Evolutionary conservation across 768 basidiomycete species (phyloP).

Genomic region (Leucocoprinus leucothites): DNA sequence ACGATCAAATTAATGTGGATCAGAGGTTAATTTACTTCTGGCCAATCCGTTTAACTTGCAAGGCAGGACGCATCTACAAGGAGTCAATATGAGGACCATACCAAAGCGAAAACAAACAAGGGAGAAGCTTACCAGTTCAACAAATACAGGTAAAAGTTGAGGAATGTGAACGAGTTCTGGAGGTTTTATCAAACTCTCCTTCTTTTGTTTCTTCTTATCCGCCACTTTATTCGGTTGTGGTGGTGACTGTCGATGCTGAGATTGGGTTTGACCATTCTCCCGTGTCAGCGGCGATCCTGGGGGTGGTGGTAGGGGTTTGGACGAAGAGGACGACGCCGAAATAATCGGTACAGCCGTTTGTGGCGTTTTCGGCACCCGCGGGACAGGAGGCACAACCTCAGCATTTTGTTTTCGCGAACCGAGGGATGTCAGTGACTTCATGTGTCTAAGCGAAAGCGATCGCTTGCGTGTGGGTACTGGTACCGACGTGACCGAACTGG

Average conservation of each 20-base stretch:
- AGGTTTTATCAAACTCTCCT: slow-evolving; percentile 47
- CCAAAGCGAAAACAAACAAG: background rate
- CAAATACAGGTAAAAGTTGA: slow-evolving; percentile 82
- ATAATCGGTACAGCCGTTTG: slow-evolving; percentile 7
- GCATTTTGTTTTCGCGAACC: slow-evolving; percentile 18
- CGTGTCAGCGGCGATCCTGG: slow-evolving; percentile 10
- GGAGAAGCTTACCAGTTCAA: slow-evolving; percentile 75
- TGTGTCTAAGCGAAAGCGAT: slow-evolving; percentile 44
- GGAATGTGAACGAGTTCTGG: slow-evolving; percentile 80
- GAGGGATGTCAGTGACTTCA: slow-evolving; percentile 41
- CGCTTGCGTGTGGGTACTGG: slow-evolving; percentile 24
- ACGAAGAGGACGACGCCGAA: background rate
- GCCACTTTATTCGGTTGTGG: slow-evolving; percentile 21
- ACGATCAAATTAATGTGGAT: background rate
- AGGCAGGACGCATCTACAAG: slow-evolving; percentile 41
- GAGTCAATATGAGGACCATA: background rate
- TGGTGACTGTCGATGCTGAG: background rate
- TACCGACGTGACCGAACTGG: slow-evolving; percentile 11
- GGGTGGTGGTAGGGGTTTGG: slow-evolving; percentile 41
- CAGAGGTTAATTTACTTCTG: background rate
- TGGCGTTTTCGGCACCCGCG: slow-evolving; percentile 35
- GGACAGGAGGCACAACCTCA: slow-evolving; percentile 35
- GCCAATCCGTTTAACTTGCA: slow-evolving; percentile 24
- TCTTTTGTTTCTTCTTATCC: slow-evolving; percentile 37
- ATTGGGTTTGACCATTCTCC: background rate